Evolutionary conservation across 306 rosid species (phyloP).

Genomic region (Luffa acutangula): DNA sequence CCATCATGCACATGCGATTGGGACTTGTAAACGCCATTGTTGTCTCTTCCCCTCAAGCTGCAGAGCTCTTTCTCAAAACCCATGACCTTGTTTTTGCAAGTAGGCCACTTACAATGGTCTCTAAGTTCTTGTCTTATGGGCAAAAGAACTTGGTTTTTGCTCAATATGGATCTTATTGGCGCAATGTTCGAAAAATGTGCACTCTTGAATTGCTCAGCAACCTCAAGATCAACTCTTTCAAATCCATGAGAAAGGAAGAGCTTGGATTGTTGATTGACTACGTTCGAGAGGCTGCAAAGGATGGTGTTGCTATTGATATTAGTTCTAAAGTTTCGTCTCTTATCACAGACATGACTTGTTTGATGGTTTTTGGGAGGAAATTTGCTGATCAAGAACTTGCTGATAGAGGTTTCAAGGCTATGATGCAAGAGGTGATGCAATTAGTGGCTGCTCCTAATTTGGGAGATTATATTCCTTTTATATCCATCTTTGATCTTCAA

Average conservation of each 20-base stretch:
- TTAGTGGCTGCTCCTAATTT: conserved; percentile 12
- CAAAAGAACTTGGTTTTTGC: conserved; percentile 17
- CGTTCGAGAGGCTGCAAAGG: conserved; percentile 4
- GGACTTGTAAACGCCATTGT: not conserved
- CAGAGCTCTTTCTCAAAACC: conserved; percentile 22
- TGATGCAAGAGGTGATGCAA: conserved; percentile 29
- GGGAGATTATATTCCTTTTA: conserved; percentile 24
- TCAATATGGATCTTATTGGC: conserved; percentile 55
- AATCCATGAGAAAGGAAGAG: conserved; percentile 41
- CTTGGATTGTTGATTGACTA: not conserved
- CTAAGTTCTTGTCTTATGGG: conserved; percentile 28
- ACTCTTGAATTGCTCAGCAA: conserved; percentile 22
- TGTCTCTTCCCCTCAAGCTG: conserved; percentile 50
- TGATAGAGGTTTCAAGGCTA: conserved; percentile 33
- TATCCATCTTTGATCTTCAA: conserved; percentile 41
- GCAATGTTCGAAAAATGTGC: not conserved
- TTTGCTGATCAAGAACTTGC: not conserved
- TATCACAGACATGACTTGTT: conserved; percentile 17
- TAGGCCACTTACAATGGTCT: conserved; percentile 30
- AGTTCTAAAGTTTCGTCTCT: conserved; percentile 19
- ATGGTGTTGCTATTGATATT: not conserved
- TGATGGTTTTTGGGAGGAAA: conserved; percentile 6
- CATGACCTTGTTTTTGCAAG: conserved; percentile 1
- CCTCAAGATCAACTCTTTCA: conserved; percentile 7
- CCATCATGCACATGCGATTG: not conserved